Conservation (phyloP, 2,329 filamentous ascomycete genomes). For the Fusarium sp. region DNA sequence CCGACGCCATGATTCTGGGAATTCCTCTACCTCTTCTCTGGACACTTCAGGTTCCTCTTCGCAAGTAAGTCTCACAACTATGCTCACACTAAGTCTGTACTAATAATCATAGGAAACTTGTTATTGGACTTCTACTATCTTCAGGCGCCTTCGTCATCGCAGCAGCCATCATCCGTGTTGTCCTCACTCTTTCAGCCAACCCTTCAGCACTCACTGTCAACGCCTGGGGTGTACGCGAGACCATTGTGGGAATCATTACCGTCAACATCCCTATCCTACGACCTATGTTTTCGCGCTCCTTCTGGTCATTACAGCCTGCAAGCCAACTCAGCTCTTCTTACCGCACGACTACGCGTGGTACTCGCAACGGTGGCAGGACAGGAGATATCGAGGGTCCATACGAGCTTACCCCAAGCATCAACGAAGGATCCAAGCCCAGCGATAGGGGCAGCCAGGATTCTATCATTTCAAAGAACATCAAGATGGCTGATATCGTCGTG, state of each 20-base stretch:
- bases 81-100: rapidly evolving
- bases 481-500: slow-evolving; percentile 25
- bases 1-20: slow-evolving; percentile 35
- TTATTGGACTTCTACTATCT: slow-evolving; percentile 47
- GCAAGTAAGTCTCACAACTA: slow-evolving; percentile 19
- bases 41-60: slow-evolving; percentile 43
- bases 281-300: slow-evolving; percentile 27
- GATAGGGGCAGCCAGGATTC: slow-evolving; percentile 36
- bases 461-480: slow-evolving; percentile 13
- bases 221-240: slow-evolving; percentile 50
- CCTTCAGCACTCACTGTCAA: slow-evolving; percentile 47
- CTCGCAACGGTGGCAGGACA: slow-evolving; percentile 12
- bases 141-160: slow-evolving; percentile 50
- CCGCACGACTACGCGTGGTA: slow-evolving; percentile 5
- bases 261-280: slow-evolving; percentile 51
- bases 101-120: slow-evolving; percentile 39
- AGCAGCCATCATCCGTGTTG: slow-evolving; percentile 45
- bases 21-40: slow-evolving; percentile 43
- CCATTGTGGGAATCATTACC: slow-evolving; percentile 58
- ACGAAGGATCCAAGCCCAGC: slow-evolving; percentile 1
- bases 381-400: slow-evolving; percentile 28
- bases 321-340: slow-evolving; percentile 10
- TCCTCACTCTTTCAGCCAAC: slow-evolving; percentile 43
- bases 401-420: slow-evolving; percentile 33
- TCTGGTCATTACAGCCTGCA: slow-evolving; percentile 15